Percentiles rank a stretch among this genome's conserved stretches.
Conservation (phyloP, 768 basidiomycete genomes). For the Rhodotorula paludigena region DNA sequence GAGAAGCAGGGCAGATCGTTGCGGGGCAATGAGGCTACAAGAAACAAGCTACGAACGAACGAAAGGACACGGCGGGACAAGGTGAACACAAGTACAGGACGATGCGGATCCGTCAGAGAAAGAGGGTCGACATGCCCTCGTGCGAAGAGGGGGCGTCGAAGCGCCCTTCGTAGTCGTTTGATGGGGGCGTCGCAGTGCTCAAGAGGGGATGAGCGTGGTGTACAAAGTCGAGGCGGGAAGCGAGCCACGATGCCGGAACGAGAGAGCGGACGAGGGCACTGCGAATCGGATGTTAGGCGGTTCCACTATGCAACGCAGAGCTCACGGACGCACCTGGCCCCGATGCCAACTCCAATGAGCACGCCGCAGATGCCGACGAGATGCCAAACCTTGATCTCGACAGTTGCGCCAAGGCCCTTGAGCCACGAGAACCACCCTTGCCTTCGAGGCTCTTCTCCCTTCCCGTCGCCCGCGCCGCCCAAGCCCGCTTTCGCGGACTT, state of each 20-base stretch:
- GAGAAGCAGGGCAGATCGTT: background rate
- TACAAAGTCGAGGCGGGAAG: slow-evolving; percentile 2
- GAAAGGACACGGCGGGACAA: background rate
- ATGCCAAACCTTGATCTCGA: slow-evolving; percentile 36
- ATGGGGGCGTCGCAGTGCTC: background rate
- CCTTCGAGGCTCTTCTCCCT: background rate
- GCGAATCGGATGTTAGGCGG: too few relatives aligned
- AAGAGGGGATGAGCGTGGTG: background rate
- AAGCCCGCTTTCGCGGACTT: background rate
- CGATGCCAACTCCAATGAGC: slow-evolving; percentile 24
- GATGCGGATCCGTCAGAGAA: background rate
- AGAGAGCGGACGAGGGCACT: slow-evolving; percentile 5
- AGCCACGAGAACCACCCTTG: slow-evolving; percentile 23
- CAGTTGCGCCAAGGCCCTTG: background rate
- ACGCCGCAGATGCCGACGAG: slow-evolving; percentile 30
- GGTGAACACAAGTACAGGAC: background rate
- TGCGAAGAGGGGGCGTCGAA: background rate
- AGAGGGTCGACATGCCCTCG: background rate
- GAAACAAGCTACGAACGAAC: background rate
- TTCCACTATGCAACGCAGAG: too few relatives aligned
- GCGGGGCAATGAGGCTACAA: background rate
- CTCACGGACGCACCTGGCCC: slow-evolving; percentile 12
- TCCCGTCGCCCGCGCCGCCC: background rate
- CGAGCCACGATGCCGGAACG: background rate
- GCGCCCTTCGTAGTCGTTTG: background rate